phyloP scores from a whole-genome alignment of 345 rosid species.

The Euphorbia lathyris region DNA sequence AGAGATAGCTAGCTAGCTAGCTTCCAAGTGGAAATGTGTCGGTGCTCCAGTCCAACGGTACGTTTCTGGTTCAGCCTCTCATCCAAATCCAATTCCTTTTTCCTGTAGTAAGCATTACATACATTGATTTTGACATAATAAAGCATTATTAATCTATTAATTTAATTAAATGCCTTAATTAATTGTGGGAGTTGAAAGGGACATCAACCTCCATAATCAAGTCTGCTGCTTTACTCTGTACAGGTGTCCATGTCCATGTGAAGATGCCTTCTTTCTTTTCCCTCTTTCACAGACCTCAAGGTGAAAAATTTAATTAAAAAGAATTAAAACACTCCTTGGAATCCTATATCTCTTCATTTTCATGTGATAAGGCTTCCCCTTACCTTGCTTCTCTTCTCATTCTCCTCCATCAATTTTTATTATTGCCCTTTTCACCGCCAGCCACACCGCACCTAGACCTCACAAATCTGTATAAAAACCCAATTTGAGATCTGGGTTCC shows the following conservation, averaged over 20 bases:
- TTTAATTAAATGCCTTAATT: too few species aligned
- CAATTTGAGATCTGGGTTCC: slow-evolving; percentile 18
- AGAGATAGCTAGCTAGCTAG: not conserved
- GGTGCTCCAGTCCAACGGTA: slow-evolving; percentile 9
- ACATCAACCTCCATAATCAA: slow-evolving; percentile 14
- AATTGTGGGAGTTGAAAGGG: not conserved
- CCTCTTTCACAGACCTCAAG: slow-evolving; percentile 12
- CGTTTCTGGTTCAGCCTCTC: too few species aligned
- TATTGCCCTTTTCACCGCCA: not conserved
- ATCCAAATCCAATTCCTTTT: too few species aligned
- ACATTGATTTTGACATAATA: not conserved
- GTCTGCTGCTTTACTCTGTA: not conserved
- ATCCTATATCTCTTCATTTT: not conserved
- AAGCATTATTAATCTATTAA: too few species aligned
- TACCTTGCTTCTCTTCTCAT: not conserved
- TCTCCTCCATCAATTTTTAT: slow-evolving; percentile 2
- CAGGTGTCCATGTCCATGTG: slow-evolving; percentile 21
- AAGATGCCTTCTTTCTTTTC: slow-evolving; percentile 13
- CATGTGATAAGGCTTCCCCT: slow-evolving; percentile 6
- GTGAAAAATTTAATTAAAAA: not conserved
- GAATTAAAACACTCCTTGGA: not conserved
- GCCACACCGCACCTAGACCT: not conserved
- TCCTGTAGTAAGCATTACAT: too few species aligned
- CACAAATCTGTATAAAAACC: not conserved
- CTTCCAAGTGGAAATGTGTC: slow-evolving; percentile 3